Evolutionary conservation across 345 rosid genomes (phyloP).

Genomic region (Arabis hirsuta): DNA sequence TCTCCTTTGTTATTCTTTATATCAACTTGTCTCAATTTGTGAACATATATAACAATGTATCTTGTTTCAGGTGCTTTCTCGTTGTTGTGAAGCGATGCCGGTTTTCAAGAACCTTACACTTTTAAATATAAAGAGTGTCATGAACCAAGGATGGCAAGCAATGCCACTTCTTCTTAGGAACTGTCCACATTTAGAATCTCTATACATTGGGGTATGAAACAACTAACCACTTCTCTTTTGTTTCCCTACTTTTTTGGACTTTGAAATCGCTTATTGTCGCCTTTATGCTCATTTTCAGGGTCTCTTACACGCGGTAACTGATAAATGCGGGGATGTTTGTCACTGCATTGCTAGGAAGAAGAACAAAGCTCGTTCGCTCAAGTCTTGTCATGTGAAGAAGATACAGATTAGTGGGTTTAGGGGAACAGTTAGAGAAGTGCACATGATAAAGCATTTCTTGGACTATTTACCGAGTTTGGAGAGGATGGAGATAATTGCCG

Average conservation of each 20-base stretch:
- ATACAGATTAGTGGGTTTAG: slow-evolving; percentile 26
- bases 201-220: slow-evolving; percentile 21
- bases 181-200: slow-evolving; percentile 21
- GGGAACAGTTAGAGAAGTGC: slow-evolving; percentile 29
- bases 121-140: neutral
- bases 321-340: slow-evolving; percentile 31
- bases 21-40: neutral
- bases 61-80: slow-evolving; percentile 31
- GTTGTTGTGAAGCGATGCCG: neutral
- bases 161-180: slow-evolving; percentile 35
- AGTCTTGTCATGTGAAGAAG: slow-evolving; percentile 22
- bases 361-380: slow-evolving; percentile 22
- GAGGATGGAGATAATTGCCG: slow-evolving; percentile 11
- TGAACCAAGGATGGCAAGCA: slow-evolving; percentile 40
- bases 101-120: slow-evolving; percentile 10
- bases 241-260: neutral
- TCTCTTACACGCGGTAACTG: slow-evolving; percentile 21
- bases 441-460: slow-evolving; percentile 39
- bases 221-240: slow-evolving; percentile 9
- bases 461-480: slow-evolving; percentile 30
- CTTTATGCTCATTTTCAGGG: slow-evolving; percentile 1
- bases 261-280: slow-evolving; percentile 3
- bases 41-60: slow-evolving; percentile 5
- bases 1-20: no score
- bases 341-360: slow-evolving; percentile 15